phyloP scores from a whole-genome alignment of 1,139 yeast species.

The Geotrichum macrosporum region DNA sequence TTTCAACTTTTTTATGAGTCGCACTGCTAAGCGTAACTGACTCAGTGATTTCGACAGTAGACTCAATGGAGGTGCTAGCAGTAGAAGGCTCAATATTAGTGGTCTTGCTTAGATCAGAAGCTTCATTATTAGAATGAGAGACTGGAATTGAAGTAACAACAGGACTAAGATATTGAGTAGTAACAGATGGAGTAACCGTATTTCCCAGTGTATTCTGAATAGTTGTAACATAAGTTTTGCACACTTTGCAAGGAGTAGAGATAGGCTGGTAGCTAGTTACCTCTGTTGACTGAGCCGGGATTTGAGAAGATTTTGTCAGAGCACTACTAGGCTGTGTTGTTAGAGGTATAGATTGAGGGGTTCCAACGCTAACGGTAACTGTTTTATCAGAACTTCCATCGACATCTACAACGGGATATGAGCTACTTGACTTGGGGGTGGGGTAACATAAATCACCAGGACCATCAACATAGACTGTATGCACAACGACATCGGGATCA shows the following conservation, averaged over 20 bases:
- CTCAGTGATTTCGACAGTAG: too few relatives aligned
- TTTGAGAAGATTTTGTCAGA: too few relatives aligned
- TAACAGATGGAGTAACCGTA: not conserved
- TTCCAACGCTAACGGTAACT: slow-evolving; percentile 13
- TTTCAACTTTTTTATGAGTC: too few relatives aligned
- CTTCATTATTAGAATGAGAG: not conserved
- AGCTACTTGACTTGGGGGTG: too few relatives aligned
- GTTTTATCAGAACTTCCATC: slow-evolving; percentile 21
- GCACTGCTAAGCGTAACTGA: too few relatives aligned
- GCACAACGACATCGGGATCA: slow-evolving; percentile 12
- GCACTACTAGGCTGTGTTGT: too few relatives aligned
- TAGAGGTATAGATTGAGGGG: too few relatives aligned
- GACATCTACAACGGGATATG: slow-evolving; percentile 17
- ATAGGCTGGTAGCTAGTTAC: slow-evolving; percentile 3
- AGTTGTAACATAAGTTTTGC: slow-evolving; percentile 11
- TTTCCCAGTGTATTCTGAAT: not conserved
- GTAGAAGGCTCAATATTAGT: too few relatives aligned
- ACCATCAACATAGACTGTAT: slow-evolving; percentile 18
- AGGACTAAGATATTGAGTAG: slow-evolving; percentile 11
- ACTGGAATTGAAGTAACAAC: slow-evolving; percentile 3
- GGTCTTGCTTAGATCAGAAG: too few relatives aligned
- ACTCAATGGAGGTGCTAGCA: not conserved
- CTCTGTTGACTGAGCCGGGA: not conserved
- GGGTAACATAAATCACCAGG: slow-evolving; percentile 9
- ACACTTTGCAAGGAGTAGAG: slow-evolving; percentile 4